phyloP scores from a whole-genome alignment of 2,329 filamentous ascomycete genomes.

The Cladorrhinum sp. region DNA sequence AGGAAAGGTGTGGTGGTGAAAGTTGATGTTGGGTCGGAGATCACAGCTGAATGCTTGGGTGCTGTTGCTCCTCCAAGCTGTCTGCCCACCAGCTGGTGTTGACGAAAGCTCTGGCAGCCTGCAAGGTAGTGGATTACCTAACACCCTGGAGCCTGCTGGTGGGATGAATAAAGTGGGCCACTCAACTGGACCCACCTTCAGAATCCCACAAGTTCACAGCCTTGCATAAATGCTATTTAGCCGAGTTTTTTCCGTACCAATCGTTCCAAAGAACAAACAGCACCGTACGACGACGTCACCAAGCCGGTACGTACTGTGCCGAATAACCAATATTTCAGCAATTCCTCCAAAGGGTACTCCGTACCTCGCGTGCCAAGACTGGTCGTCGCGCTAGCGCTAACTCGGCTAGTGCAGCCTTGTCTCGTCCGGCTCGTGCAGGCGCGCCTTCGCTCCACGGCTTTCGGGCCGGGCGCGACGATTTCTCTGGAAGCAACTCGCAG shows the following conservation, averaged over 20 bases:
- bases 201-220: background rate
- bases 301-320: background rate
- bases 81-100: constrained; percentile 24
- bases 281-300: background rate
- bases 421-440: background rate
- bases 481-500: background rate
- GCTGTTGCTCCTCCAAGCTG: constrained; percentile 14
- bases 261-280: background rate
- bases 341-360: too few species aligned
- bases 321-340: background rate
- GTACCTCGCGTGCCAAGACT: background rate
- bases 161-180: background rate
- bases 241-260: background rate
- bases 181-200: background rate
- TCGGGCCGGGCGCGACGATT: background rate
- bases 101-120: constrained; percentile 34
- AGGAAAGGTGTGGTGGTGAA: background rate
- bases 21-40: background rate
- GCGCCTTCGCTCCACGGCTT: background rate
- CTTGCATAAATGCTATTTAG: background rate
- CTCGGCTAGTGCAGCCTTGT: constrained; percentile 3
- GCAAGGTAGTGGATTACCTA: constrained; percentile 23
- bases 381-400: background rate
- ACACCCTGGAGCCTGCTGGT: constrained; percentile 2
- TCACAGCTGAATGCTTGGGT: constrained; percentile 9